phyloP scores from a whole-genome alignment of 192 early-diverging fungal species.

The Podochytrium sp. region DNA sequence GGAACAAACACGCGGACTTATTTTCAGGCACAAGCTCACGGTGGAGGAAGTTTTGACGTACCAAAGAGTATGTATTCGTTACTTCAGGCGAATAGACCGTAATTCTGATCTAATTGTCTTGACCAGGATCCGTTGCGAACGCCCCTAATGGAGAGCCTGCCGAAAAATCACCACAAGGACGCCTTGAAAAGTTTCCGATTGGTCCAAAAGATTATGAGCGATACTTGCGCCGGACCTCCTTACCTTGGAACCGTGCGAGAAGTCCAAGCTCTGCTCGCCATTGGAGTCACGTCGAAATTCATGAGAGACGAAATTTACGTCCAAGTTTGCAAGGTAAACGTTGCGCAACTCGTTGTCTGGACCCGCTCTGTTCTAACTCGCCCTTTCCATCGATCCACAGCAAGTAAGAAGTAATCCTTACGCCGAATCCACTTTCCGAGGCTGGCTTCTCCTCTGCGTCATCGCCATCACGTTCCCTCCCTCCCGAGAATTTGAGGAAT shows the following conservation, averaged over 20 bases:
- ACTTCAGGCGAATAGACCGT: background rate
- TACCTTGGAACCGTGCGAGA: slow-evolving; percentile 52
- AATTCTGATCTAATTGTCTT: background rate
- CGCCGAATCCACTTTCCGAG: slow-evolving; percentile 70
- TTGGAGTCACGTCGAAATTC: slow-evolving; percentile 72
- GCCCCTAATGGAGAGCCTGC: slow-evolving; percentile 78
- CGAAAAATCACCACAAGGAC: slow-evolving; percentile 83
- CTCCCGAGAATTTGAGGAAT: slow-evolving; percentile 84
- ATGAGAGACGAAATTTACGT: slow-evolving; percentile 95
- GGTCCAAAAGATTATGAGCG: slow-evolving; percentile 86
- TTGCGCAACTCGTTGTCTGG: too few species aligned
- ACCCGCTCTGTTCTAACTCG: too few species aligned
- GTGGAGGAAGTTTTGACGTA: slow-evolving; percentile 86
- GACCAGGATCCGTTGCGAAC: slow-evolving; percentile 70
- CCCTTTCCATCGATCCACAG: slow-evolving; percentile 3
- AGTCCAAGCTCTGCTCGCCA: slow-evolving; percentile 77
- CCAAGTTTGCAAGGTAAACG: slow-evolving; percentile 78
- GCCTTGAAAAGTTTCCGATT: slow-evolving; percentile 83
- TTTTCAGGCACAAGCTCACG: slow-evolving; percentile 84
- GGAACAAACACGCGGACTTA: slow-evolving; percentile 83
- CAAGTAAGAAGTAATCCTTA: slow-evolving; percentile 41
- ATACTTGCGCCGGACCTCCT: slow-evolving; percentile 51
- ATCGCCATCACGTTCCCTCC: slow-evolving; percentile 88
- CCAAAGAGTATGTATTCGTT: slow-evolving; percentile 58
- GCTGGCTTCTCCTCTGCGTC: slow-evolving; percentile 86